Evolutionary conservation across 495 filamentous ascomycete species (phyloP).

Genomic region (Lasiosphaeriaceae sp.): DNA sequence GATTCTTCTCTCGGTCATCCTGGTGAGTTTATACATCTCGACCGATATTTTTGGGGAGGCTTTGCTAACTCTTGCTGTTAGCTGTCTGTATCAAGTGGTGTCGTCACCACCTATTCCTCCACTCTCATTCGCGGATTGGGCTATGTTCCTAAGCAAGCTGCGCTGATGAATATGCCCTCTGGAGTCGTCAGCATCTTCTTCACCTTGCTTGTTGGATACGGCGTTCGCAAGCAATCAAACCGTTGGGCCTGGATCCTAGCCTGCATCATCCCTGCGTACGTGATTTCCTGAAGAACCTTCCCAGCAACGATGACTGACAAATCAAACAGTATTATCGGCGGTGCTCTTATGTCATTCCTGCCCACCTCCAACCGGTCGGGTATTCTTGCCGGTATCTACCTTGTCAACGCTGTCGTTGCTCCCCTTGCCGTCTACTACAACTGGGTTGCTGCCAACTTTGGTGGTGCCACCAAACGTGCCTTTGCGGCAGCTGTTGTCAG

Average conservation of each 20-base stretch:
- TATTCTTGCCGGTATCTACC: constrained; percentile 59
- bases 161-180: constrained; percentile 58
- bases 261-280: constrained; percentile 33
- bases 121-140: constrained; percentile 56
- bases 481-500: constrained; percentile 49
- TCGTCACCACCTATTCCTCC: constrained; percentile 59
- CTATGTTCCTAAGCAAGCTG: constrained; percentile 48
- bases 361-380: constrained; percentile 41
- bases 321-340: constrained; percentile 46
- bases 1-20: constrained; percentile 23
- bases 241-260: constrained; percentile 34
- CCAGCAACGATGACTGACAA: not conserved
- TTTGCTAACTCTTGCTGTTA: not conserved
- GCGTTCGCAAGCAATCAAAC: constrained; percentile 29
- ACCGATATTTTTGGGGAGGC: not conserved
- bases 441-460: constrained; percentile 36
- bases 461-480: constrained; percentile 36
- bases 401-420: constrained; percentile 57
- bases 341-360: constrained; percentile 57
- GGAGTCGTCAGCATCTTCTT: constrained; percentile 53
- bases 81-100: constrained; percentile 54
- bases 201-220: constrained; percentile 49
- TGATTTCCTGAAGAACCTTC: not conserved
- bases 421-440: constrained; percentile 44
- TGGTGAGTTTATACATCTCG: constrained; percentile 9